Evolutionary conservation across 225 moss, liverwort and hornwort species (phyloP).

Genomic region (Sphagnum contortum): DNA sequence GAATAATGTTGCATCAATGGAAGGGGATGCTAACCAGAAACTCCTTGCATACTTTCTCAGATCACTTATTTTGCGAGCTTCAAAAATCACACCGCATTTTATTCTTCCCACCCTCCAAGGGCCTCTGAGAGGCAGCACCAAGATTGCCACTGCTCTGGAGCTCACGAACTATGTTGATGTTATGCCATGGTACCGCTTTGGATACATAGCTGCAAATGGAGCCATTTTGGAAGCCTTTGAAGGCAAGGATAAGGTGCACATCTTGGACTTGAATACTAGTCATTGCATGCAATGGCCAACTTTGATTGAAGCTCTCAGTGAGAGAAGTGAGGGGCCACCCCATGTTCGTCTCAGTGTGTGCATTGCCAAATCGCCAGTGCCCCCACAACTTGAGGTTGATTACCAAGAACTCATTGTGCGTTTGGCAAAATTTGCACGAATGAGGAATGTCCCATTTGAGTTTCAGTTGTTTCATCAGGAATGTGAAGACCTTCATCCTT

Average conservation of each 20-base stretch:
- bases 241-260: slow-evolving; percentile 64
- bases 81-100: slow-evolving; percentile 16
- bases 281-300: slow-evolving; percentile 85
- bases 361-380: slow-evolving; percentile 44
- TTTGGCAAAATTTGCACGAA: slow-evolving; percentile 42
- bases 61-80: slow-evolving; percentile 42
- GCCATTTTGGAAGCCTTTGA: slow-evolving; percentile 63
- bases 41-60: slow-evolving; percentile 51
- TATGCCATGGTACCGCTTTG: slow-evolving; percentile 82
- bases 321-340: slow-evolving; percentile 56
- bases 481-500: slow-evolving; percentile 25
- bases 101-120: slow-evolving; percentile 23
- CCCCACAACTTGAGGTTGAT: slow-evolving; percentile 48
- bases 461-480: slow-evolving; percentile 36
- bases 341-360: slow-evolving; percentile 61
- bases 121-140: slow-evolving; percentile 11
- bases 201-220: slow-evolving; percentile 73
- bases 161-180: slow-evolving; percentile 72
- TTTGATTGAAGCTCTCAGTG: slow-evolving; percentile 55
- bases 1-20: slow-evolving; percentile 46
- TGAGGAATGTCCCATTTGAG: slow-evolving; percentile 51
- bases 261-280: slow-evolving; percentile 53
- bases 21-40: slow-evolving; percentile 74
- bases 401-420: slow-evolving; percentile 40
- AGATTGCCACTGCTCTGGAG: slow-evolving; percentile 45